Conservation (phyloP, 208 protist genomes). For the Acanthamoeba castellanii region DNA sequence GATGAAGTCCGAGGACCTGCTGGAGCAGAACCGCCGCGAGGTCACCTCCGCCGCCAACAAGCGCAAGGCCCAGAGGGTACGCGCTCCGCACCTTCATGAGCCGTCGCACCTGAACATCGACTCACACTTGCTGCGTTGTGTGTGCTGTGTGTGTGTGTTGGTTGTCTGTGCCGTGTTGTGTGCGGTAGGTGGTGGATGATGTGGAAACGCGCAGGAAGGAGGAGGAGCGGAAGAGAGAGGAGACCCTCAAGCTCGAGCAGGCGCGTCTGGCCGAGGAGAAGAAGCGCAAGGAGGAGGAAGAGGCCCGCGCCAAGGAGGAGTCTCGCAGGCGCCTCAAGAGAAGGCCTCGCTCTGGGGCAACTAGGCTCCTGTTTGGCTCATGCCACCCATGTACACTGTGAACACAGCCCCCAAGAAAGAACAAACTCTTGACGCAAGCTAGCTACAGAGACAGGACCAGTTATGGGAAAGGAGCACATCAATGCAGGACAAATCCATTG, state of each 20-base stretch:
- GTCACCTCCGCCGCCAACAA: conserved; percentile 56
- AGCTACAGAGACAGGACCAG: too few relatives aligned
- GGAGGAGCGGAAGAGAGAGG: conserved; percentile 4
- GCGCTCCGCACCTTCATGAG: too few relatives aligned
- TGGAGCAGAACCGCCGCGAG: conserved; percentile 36
- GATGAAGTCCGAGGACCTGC: conserved; percentile 66
- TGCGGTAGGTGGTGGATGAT: not conserved
- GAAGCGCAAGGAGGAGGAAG: conserved; percentile 39
- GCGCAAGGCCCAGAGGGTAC: conserved; percentile 25
- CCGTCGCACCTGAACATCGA: too few relatives aligned
- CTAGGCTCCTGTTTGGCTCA: not conserved
- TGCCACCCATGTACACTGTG: too few relatives aligned
- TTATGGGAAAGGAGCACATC: too few relatives aligned
- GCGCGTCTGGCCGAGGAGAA: conserved; percentile 35
- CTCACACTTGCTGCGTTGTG: not conserved
- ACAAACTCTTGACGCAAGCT: too few relatives aligned
- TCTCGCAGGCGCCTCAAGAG: conserved; percentile 42
- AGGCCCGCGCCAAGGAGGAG: conserved; percentile 22
- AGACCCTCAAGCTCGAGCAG: conserved; percentile 56
- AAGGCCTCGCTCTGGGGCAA: conserved; percentile 41
- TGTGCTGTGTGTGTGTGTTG: not conserved
- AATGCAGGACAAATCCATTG: too few relatives aligned
- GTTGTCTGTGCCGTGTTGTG: not conserved
- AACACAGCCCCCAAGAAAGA: too few relatives aligned
- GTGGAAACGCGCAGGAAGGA: conserved; percentile 36